These are phyloP conservation scores for Neoarthrinium moseri DNA, from an alignment of 2,329 filamentous ascomycete genomes.

Conservation along the genomic window DNA sequence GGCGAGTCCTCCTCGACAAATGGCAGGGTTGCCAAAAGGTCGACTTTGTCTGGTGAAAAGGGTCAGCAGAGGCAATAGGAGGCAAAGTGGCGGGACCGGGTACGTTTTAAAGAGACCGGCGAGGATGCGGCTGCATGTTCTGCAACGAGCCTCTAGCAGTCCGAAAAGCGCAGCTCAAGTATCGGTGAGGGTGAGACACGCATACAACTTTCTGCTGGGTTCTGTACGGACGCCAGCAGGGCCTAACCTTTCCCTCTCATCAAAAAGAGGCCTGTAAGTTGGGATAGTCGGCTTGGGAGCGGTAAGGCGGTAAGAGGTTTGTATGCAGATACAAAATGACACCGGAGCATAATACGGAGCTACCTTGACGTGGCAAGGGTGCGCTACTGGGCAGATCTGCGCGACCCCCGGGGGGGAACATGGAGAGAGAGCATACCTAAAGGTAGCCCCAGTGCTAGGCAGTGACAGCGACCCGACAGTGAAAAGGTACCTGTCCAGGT, in stretches of 20 bases:
- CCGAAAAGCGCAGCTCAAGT: conserved; percentile 23
- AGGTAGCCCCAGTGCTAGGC: too few species aligned
- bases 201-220: conserved; percentile 1
- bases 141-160: conserved; percentile 31
- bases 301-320: conserved; percentile 1
- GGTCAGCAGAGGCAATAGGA: conserved; percentile 5
- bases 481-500: too few species aligned
- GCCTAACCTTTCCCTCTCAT: not conserved
- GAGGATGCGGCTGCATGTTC: conserved; percentile 25
- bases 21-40: too few species aligned
- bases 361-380: not conserved
- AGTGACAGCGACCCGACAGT: too few species aligned
- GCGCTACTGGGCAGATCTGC: too few species aligned
- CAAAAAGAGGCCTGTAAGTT: not conserved
- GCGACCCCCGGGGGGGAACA: too few species aligned
- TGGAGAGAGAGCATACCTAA: too few species aligned
- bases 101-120: too few species aligned
- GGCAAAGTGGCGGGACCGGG: conserved; percentile 7
- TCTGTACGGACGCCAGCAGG: conserved; percentile 4
- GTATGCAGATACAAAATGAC: not conserved
- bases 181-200: conserved; percentile 35
- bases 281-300: not conserved
- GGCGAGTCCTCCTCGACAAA: not conserved
- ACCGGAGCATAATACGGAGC: not conserved
- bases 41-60: not conserved